Percentiles rank a stretch among this genome's conserved stretches.
These are phyloP conservation scores for Diaporthe amygdali DNA, from an alignment of 2,329 filamentous ascomycete genomes.

Conservation along the genomic window DNA sequence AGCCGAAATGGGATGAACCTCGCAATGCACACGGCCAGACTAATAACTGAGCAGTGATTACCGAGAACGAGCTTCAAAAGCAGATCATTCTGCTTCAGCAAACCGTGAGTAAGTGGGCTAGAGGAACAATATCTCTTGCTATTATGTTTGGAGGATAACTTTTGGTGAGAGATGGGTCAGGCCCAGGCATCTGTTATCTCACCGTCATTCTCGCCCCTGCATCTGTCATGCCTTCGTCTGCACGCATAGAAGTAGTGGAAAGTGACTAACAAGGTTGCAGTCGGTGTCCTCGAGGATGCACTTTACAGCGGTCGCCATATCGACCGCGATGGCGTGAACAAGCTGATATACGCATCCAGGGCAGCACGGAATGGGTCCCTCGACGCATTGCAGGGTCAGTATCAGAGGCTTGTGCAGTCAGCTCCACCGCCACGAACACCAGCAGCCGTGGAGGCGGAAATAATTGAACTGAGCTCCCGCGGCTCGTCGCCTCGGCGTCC, in stretches of 20 bases:
- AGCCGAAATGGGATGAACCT: constrained; percentile 6
- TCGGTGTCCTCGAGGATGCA: constrained; percentile 42
- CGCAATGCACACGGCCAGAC: neutral
- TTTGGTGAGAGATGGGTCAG: neutral
- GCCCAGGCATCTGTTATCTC: neutral
- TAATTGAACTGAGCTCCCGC: constrained; percentile 27
- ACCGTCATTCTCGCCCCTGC: neutral
- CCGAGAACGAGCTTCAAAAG: constrained; percentile 42
- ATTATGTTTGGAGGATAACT: neutral
- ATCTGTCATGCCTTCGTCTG: neutral
- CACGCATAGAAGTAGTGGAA: no score
- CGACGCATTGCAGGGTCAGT: constrained; percentile 40
- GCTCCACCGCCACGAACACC: constrained; percentile 21
- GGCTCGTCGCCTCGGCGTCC: constrained; percentile 12
- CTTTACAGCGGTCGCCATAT: constrained; percentile 35
- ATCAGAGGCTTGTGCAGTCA: constrained; percentile 35
- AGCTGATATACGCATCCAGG: constrained; percentile 38
- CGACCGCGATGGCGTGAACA: constrained; percentile 32
- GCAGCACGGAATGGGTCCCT: constrained; percentile 41
- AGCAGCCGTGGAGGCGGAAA: constrained; percentile 23
- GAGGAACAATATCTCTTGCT: neutral
- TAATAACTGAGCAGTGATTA: constrained; percentile 28
- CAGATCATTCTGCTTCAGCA: constrained; percentile 43
- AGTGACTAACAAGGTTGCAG: neutral
- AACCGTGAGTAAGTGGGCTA: constrained; percentile 33